Evolutionary conservation across 176 grass and related monocot species (phyloP), one percentile per base, ranked within the genome.

Genomic region (Phyllostachys edulis): DNA sequence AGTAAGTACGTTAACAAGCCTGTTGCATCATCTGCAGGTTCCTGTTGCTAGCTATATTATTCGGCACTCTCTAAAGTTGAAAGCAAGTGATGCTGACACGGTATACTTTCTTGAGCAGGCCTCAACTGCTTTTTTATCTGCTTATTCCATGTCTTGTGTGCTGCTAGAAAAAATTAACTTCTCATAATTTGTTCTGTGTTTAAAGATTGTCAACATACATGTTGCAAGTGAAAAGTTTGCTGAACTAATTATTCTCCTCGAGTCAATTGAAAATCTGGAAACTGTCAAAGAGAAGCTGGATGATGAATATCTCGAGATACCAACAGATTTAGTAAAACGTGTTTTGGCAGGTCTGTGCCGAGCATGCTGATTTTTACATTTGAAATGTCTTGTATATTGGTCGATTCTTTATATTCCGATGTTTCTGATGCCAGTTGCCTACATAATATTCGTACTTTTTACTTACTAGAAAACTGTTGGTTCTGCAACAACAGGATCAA

Each of bases 271-370:
- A 45, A 78, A 88, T 78, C 65, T 80, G 69, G 78, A 82, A 81
- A 63, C 82, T 81, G n/a, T 94, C 21, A 86, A 78, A 90, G 80
- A 50, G 78, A 91, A 93, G 41, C 42, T 98, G 85, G 91, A 90
- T 38, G 96, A 94, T 85, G 87, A 98, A 77, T 94, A 85, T 69
- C 91, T 98, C 61, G 89, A 95, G 45, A 92, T 98, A 77, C 93
- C 93, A 71, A 66, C 34, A 63, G 72, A 86, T 68, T 81, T 75
- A 29, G 87, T 84, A 55, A 89, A 88, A 79, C 89, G 91, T 86
- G 91, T 98, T 84, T 92, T 87, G 78, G 91, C 93, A 85, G 96
- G 96, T 98, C 70, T 82, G 83, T 88, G 69, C 32, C 36, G 17
- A 47, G 34, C 21, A 61, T 75, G 6, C 15, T 76, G 56, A 59